Evolutionary conservation across 768 basidiomycete genomes (phyloP), one percentile per base, ranked within the genome.

Genomic region (Leccinum arenicola): DNA sequence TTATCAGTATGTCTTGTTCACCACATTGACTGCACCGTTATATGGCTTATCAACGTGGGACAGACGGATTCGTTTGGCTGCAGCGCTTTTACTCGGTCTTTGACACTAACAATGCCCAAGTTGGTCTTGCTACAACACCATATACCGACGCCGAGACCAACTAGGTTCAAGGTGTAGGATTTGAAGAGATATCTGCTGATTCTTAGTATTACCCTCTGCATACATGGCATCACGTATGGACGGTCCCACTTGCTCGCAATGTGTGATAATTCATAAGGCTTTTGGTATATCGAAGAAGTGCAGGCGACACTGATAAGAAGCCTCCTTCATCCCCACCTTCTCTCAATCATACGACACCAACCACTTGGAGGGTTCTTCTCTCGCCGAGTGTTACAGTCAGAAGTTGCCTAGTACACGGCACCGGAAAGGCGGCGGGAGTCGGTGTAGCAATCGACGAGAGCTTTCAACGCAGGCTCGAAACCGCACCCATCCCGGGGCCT

Each of bases 21-120:
- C n/a, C 10, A 10, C 40, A 2, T 19, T 5, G 2, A 19, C 9
- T 43, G 4, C 5, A 11, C 40, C n/a, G 4, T 11, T 15, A 17
- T 12, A 12, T 7, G 19, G 1, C 5, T 43, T 52, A 31, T 53
- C 58, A 54, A 63, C 45, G 27, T 15, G 14, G 12, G 35, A 50
- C 64, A 83, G 84, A 83, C 58, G 83, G 84, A 3, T 84, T 82
- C 56, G 78, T 68, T 7, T 86, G 81, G 77, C 67, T 86, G 60
- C 82, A 87, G 64, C 80, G 84, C 17, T 87, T 82, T 78, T 86
- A 87, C 70, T 79, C 76, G 29, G 80, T 80, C 6, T 82, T 70
- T 52, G 82, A 84, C 60, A 78, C 78, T 2, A n/a, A 11, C 17
- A 73, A 66, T 17, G 9, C 50, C 19, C 60, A 36, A 52, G 63